These are phyloP conservation scores for Amanita subjunquillea DNA, from an alignment of 768 basidiomycete species.

Conservation along the genomic window DNA sequence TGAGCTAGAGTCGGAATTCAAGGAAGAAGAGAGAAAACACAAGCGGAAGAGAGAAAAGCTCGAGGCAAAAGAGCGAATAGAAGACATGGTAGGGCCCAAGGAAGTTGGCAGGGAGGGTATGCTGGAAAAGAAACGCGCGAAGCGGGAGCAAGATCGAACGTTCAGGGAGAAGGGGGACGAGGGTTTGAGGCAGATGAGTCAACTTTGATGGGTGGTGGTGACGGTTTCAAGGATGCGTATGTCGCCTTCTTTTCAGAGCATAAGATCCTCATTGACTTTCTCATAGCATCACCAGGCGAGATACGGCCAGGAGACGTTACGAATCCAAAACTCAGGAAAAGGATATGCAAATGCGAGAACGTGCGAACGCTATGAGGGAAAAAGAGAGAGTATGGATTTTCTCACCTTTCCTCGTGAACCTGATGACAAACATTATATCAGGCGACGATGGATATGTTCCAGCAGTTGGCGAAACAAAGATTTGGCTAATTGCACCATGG, in stretches of 20 bases:
- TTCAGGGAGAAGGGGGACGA: constrained; percentile 75
- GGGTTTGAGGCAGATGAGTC: constrained; percentile 72
- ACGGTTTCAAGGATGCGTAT: constrained; percentile 74
- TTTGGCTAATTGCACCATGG: constrained; percentile 45
- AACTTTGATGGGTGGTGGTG: constrained; percentile 73
- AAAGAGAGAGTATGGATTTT: constrained; percentile 53
- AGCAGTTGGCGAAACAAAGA: constrained; percentile 78
- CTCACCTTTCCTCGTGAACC: neutral
- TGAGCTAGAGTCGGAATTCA: constrained; percentile 47
- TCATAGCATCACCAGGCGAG: constrained; percentile 52
- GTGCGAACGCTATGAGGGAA: constrained; percentile 50
- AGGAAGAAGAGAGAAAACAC: constrained; percentile 38
- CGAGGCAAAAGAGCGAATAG: constrained; percentile 58
- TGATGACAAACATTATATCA: constrained; percentile 7
- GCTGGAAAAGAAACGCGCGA: constrained; percentile 77
- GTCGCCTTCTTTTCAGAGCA: constrained; percentile 9
- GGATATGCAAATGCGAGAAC: constrained; percentile 43
- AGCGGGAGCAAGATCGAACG: constrained; percentile 57
- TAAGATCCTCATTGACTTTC: neutral
- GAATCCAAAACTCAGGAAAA: constrained; percentile 47
- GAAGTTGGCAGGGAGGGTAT: constrained; percentile 74
- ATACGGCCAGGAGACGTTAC: constrained; percentile 56
- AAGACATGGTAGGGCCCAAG: constrained; percentile 75
- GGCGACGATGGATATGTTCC: constrained; percentile 96
- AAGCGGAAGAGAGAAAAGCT: constrained; percentile 60